Base-by-base conservation (phyloP, 179 eudicot genomes). In the Corrigiola litoralis region DNA sequence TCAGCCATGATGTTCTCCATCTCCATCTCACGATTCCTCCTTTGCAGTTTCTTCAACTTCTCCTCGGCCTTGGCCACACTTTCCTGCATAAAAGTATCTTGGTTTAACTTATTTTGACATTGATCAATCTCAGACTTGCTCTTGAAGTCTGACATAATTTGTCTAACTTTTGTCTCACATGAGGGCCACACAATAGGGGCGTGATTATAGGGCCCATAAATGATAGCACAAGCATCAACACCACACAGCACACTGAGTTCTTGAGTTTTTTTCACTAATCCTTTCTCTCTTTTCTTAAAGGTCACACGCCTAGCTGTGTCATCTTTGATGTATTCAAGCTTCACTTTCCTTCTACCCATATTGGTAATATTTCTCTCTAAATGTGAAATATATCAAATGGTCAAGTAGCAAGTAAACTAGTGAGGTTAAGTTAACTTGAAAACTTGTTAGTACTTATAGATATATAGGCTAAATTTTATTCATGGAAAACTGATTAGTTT, bases 321-420 rank as follows among this genome's bases (percentile, higher is more conserved):
- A 44, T 66, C 56, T 27, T 46, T 59, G 9, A 77, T 55, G 57
- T 17, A 55, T 12, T 31, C 49, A 4, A 61, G 48, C 42, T 36
- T 69, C 31, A 77, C 63, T 41, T 49, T 70, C 7, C 24, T 48
- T 54, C 77, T 65, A 0, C 28, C 50, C 81, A 77, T 77, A 45
- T 20, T n/a, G 16, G 25, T 61, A 44, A 53, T 61, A n/a, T n/a
- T 45, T 44, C 23, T 21, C 21, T 20, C 7, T n/a, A 17, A 11
- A 20, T 34, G 10, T 44, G 17, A 57, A 34, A 20, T 18, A 13
- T 34, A 57, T 21, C 17, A 58, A 58, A 61, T 61, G 37, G 41
- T 29, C 52, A 45, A 53, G 65, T 29, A 18, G 53, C 34, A n/a
- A 17, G 40, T 17, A 40, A 61, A 18, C 17, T 28, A n/a, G n/a